Evolutionary conservation across 352 stramenopile species (phyloP), one percentile per base, ranked within the genome.

Genomic region (Phytopythium boreale): DNA sequence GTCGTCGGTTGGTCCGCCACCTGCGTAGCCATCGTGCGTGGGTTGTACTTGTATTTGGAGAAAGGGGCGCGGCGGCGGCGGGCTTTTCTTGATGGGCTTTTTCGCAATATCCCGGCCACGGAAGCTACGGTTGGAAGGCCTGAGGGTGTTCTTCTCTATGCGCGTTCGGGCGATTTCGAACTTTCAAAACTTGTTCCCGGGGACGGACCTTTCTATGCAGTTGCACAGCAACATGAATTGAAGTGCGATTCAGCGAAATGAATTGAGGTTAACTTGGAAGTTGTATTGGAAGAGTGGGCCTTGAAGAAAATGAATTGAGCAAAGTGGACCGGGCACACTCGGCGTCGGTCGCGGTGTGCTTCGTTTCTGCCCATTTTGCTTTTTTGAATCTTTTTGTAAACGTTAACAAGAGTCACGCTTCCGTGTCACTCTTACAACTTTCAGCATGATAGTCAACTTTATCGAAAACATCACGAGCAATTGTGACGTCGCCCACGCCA

Each of bases 11-110:
- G 56, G 36, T 84, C 76, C 20, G 72, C 80, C 57, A 89, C 77
- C 75, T 88, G 75, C 59, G 81, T 71, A 37, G 82, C 81, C 80
- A 89, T 92, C 14, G 56, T 70, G 44, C 37, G 20, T 37, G 22
- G 20, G 29, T 34, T 34, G 29, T 34, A 34, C 29, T 34, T 34
- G 29, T 34, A 34, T 7, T 7, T 34, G 27, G 36, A 17, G 34
- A 19, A 12, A 15, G 20, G 34, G 19, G 1, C 15, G 43, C 41
- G n/a, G n/a, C n/a, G n/a, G n/a, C n/a, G n/a, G 22, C 20, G 43
- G 43, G 47, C 47, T 44, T 37, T 46, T 41, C 52, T 44, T 7
- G 53, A 44, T 19, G 31, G 53, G 37, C 37, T 58, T 58, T 58
- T 39, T 22, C 37, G 37, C 34, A 26, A 41, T 59, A 27, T 17